Percentiles rank a stretch among this genome's conserved stretches.
Conservation (phyloP, 1,139 yeast species). For the Scheffersomyces insectosa region DNA sequence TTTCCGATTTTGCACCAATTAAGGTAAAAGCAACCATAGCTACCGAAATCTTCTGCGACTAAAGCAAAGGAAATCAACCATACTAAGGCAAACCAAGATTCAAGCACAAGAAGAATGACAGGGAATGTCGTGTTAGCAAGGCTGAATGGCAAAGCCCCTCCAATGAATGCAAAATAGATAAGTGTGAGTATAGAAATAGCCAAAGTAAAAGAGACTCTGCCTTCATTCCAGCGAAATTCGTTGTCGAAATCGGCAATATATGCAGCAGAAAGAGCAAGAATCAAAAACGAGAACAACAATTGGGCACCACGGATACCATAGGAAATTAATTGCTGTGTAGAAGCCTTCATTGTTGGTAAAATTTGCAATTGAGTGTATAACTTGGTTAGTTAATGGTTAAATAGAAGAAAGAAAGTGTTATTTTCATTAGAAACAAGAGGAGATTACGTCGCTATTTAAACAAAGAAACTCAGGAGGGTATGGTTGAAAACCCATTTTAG, state of each 20-base stretch:
- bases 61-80: constrained; percentile 20
- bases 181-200: constrained; percentile 23
- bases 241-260: constrained; percentile 12
- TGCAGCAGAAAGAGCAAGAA: constrained; percentile 28
- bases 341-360: neutral
- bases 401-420: too few relatives aligned
- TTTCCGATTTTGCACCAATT: constrained; percentile 24
- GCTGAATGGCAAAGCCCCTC: neutral
- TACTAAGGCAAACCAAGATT: constrained; percentile 18
- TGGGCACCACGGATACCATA: constrained; percentile 13
- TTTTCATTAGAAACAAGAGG: too few relatives aligned
- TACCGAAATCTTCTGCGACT: constrained; percentile 28
- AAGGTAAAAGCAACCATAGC: constrained; percentile 1
- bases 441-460: too few relatives aligned
- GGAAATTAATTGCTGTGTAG: neutral
- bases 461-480: too few relatives aligned
- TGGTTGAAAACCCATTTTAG: too few relatives aligned
- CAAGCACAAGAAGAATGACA: constrained; percentile 17
- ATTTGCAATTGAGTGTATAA: too few relatives aligned
- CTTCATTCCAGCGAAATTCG: constrained; percentile 5
- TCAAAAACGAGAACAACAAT: constrained; percentile 22
- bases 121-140: neutral
- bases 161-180: constrained; percentile 14
- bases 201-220: constrained; percentile 19
- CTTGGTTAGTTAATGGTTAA: too few relatives aligned